Conservation (phyloP, 108 stramenopile species). For the Stephanodiscus minutulus region DNA sequence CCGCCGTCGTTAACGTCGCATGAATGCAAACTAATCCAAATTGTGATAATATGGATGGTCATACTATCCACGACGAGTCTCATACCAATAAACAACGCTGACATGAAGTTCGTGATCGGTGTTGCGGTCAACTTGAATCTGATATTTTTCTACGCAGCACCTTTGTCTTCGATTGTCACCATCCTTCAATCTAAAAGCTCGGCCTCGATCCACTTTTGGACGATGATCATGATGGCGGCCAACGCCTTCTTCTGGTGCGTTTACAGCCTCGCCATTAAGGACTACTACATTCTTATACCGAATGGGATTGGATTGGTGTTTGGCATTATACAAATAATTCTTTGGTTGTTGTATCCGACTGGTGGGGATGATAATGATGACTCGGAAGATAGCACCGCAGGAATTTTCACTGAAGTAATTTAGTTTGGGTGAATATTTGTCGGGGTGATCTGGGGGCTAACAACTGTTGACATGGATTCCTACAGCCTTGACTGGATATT, state of each 20-base stretch:
- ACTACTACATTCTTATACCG: constrained; percentile 71
- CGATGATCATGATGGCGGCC: constrained; percentile 74
- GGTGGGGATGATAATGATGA: constrained; percentile 1
- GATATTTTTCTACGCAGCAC: constrained; percentile 44
- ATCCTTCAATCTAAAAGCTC: constrained; percentile 47
- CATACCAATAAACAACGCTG: constrained; percentile 17
- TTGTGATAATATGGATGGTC: constrained; percentile 28
- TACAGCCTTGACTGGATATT: not conserved
- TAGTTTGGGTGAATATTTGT: not conserved
- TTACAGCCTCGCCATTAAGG: constrained; percentile 68
- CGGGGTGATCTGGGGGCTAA: not conserved
- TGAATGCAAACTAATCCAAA: constrained; percentile 27
- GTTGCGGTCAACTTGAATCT: constrained; percentile 52
- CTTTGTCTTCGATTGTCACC: constrained; percentile 35
- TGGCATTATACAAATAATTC: constrained; percentile 60
- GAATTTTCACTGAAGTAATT: not conserved
- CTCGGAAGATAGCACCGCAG: not conserved
- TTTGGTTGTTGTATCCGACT: constrained; percentile 37
- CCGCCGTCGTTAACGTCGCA: constrained; percentile 33
- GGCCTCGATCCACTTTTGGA: constrained; percentile 65
- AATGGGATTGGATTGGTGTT: constrained; percentile 73
- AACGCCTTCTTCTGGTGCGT: constrained; percentile 77
- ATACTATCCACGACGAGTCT: constrained; percentile 37
- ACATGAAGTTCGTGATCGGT: constrained; percentile 37
- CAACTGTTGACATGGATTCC: not conserved